Evolutionary conservation across 805 yeast species (phyloP), one percentile per base, ranked within the genome.

Genomic region (Candida montana): DNA sequence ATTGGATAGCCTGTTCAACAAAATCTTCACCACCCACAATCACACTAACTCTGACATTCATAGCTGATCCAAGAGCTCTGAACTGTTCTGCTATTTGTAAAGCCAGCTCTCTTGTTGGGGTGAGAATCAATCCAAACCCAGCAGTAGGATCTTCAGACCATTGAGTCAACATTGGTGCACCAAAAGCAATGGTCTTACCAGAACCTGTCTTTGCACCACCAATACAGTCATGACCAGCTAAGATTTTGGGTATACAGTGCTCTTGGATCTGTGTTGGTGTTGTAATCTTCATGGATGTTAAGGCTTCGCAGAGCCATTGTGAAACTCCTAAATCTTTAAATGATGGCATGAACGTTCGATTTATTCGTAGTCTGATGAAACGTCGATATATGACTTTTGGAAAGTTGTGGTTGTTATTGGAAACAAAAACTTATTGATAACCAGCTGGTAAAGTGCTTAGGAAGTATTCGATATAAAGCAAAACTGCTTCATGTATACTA

Each of bases 201-300:
- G 95, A 83, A 64, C 99, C 99, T 0, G 99, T 93, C 61, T 85
- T 85, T 26, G 99, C 99, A 33, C 99, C 99, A 39, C 99, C 99
- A 39, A 93, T 91, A 64, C 96, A 90, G 61, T 90, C 96, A 51
- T 81, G 75, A 7, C 75, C 97, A 32, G 69, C 71, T 30, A 93
- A 59, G 43, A 93, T 85, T 42, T 82, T 76, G 1, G 98, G 98
- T 35, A 93, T 91, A 58, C 96, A 88, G 4, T 88, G 86, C 8
- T 68, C 58, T 60, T 93, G 99, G 66, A 93, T 91, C 17, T 78
- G 77, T 0, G 98, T 86, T 2, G 99, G 99, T 5, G 74, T 70
- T 21, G 73, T 68, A 35, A 93, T 93, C 46, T 80, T 80, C 95
- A 93, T 88, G 7, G 95, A 78, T 0, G 65, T 61, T 5, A 93